phyloP scores from a whole-genome alignment of 495 filamentous ascomycete genomes.

The Xanthoparmelia taractica region DNA sequence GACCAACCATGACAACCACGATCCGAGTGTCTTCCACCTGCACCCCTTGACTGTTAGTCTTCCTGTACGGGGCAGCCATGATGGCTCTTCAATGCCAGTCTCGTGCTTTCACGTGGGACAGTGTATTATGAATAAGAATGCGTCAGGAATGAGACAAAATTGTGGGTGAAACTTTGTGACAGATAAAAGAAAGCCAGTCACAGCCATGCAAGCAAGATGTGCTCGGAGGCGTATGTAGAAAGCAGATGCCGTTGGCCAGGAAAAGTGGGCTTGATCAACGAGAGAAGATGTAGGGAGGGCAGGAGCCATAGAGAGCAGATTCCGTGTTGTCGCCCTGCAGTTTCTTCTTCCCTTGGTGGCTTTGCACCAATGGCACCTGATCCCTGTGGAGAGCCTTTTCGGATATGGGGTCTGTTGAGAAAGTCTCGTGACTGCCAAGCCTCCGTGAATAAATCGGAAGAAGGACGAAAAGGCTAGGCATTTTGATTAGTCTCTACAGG shows the following conservation, averaged over 20 bases:
- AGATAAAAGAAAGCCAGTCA: neutral
- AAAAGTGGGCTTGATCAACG: constrained; percentile 3
- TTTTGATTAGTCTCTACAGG: neutral
- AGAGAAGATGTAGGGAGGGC: neutral
- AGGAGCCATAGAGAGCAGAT: constrained; percentile 2
- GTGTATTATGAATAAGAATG: neutral
- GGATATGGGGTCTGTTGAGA: neutral
- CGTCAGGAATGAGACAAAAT: neutral
- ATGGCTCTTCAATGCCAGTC: constrained; percentile 10
- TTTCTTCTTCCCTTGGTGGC: neutral
- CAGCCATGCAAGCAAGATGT: neutral
- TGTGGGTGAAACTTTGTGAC: neutral
- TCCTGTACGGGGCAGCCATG: constrained; percentile 29
- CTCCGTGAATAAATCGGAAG: neutral
- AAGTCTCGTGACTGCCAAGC: neutral
- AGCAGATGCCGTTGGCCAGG: neutral
- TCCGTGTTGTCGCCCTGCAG: neutral
- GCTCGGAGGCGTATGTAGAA: neutral
- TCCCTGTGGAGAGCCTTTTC: neutral
- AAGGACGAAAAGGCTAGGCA: neutral
- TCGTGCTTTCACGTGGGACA: constrained; percentile 8
- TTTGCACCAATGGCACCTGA: neutral
- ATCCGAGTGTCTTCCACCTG: constrained; percentile 92
- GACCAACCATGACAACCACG: constrained; percentile 97
- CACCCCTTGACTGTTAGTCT: constrained; percentile 43